A percentile compares a stretch with the other conserved stretches of the same genome.
Evolutionary conservation across 345 rosid species (phyloP).

Genomic region (Hirschfeldia incana): DNA sequence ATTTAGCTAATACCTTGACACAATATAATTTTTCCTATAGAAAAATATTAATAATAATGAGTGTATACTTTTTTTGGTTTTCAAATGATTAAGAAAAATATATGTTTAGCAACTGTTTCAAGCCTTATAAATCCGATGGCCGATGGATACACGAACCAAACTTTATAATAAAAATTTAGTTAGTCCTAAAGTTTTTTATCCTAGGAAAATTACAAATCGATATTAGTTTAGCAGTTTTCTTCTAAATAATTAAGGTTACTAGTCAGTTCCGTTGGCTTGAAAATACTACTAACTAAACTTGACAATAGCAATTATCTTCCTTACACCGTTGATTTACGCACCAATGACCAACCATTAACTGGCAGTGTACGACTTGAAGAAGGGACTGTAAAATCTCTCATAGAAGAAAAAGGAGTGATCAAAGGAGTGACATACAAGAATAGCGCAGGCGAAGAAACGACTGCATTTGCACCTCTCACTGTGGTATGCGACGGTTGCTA

Average conservation of each 20-base stretch:
- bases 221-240: background rate
- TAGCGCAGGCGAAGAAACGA: conserved; percentile 36
- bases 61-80: too few relatives aligned
- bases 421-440: conserved; percentile 53
- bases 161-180: too few relatives aligned
- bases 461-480: conserved; percentile 52
- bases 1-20: background rate
- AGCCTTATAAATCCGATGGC: too few relatives aligned
- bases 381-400: conserved; percentile 53
- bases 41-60: too few relatives aligned
- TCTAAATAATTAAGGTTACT: background rate
- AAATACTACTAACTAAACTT: background rate
- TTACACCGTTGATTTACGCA: background rate
- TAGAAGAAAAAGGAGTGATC: conserved; percentile 53
- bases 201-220: too few relatives aligned
- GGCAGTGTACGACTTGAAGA: conserved; percentile 48
- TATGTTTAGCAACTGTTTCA: too few relatives aligned
- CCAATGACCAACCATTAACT: background rate
- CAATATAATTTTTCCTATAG: background rate
- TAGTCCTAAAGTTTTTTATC: too few relatives aligned
- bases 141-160: too few relatives aligned
- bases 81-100: too few relatives aligned
- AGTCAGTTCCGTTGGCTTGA: background rate
- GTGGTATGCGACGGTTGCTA: conserved; percentile 62
- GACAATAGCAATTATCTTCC: background rate